Conservation (phyloP, 305 asterid species). For the Solanum hybrid region DNA sequence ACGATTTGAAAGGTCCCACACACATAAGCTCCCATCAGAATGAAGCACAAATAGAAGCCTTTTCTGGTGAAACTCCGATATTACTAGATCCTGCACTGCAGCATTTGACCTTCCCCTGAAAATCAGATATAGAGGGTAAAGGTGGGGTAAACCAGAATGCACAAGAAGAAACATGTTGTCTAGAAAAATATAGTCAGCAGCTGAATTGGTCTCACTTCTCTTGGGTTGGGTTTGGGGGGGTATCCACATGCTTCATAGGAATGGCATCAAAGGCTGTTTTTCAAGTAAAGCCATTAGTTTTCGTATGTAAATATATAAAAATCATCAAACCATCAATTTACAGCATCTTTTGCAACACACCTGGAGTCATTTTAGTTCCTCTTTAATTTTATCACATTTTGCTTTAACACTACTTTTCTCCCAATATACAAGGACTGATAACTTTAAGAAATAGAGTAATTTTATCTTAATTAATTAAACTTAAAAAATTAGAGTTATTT, state of each 20-base stretch:
- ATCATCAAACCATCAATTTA: background rate
- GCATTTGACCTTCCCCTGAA: conserved; percentile 55
- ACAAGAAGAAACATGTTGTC: background rate
- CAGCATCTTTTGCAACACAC: background rate
- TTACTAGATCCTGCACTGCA: conserved; percentile 65
- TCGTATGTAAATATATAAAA: background rate
- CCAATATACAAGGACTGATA: background rate
- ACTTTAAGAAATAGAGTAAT: background rate
- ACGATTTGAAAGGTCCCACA: conserved; percentile 64
- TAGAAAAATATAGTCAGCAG: background rate
- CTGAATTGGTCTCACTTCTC: background rate
- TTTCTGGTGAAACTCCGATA: conserved; percentile 48
- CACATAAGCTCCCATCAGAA: conserved; percentile 80
- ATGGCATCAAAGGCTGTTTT: background rate
- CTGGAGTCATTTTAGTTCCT: background rate
- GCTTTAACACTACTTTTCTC: background rate
- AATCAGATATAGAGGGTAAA: background rate
- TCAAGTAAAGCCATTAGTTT: background rate
- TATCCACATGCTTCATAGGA: background rate
- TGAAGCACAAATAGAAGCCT: conserved; percentile 73
- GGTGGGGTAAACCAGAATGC: background rate
- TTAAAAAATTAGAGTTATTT: background rate
- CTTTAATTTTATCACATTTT: background rate
- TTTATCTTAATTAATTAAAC: background rate
- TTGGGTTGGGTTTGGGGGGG: background rate